Evolutionary conservation across 257 asterid genomes (phyloP).

Genomic region (Echites panduratus): DNA sequence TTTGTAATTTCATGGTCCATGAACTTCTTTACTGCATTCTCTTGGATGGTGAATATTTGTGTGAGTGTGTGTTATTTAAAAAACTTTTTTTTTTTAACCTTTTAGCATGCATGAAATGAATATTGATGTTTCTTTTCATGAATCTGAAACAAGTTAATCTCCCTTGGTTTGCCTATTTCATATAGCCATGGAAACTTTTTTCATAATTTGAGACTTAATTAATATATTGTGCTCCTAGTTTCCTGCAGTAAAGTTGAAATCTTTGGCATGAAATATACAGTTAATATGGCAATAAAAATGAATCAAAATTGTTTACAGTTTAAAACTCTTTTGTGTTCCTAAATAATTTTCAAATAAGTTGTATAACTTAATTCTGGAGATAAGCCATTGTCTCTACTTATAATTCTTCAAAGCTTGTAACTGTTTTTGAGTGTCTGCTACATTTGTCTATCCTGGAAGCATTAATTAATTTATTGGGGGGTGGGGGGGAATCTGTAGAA

Average conservation of each 20-base stretch:
- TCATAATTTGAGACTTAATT: not conserved
- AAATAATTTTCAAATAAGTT: not conserved
- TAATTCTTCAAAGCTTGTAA: not conserved
- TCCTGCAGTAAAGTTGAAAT: not conserved
- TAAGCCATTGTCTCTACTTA: not conserved
- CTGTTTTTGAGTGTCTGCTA: not conserved
- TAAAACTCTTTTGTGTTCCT: not conserved
- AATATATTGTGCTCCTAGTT: not conserved
- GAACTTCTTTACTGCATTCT: not conserved
- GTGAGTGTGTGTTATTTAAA: no score
- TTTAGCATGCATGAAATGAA: not conserved
- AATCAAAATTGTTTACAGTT: not conserved
- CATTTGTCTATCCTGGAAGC: not conserved
- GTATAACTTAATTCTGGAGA: not conserved
- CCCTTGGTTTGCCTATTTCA: not conserved
- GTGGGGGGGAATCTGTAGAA: not conserved
- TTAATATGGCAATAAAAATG: not conserved
- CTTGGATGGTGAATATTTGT: not conserved
- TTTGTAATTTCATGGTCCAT: not conserved
- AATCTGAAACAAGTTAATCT: not conserved
- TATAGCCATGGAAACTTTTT: not conserved
- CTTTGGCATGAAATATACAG: not conserved
- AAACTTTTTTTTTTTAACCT: no score
- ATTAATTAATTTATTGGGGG: not conserved
- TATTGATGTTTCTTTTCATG: not conserved